Evolutionary conservation across 2,329 filamentous ascomycete species (phyloP), one percentile per base, ranked within the genome.

Genomic region (Pseudogymnoascus pannorum): DNA sequence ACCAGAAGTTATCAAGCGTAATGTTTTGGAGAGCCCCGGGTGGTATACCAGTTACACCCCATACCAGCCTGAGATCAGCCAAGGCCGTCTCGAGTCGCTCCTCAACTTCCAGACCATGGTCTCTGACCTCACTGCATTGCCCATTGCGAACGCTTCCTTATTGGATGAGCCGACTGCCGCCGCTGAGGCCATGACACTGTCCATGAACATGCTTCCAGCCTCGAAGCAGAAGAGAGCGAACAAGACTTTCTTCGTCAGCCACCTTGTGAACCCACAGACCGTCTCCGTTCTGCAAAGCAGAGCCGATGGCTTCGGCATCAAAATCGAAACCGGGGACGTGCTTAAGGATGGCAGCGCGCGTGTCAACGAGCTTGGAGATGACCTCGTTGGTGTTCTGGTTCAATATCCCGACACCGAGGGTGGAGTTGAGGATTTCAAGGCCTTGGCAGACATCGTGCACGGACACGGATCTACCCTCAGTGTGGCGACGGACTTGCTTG

Each of bases 21-120:
- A 97, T 72, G 82, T 97, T 4, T 78, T 97, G 62, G 92, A 97
- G 79, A 93, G 89, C 73, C 93, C 93, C 4, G 92, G 87, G 8
- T 97, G 93, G 93, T 97, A 97, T 75, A 97, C 93, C 40, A 96
- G 92, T 77, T 97, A 97, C 75, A 97, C 93, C 0, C 93, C 93
- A 14, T 97, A 97, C 76, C 93, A 97, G 77, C 89, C 93, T 2
- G 93, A 97, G 77, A 96, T 97, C 78, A 96, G 92, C 73, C 93
- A 97, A 77, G 93, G 93, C 35, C 87, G 93, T 61, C 77, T 97
- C 64, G 91, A 97, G 79, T 96, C 91, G 5, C 79, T 97, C 60
- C 79, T 97, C 65, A 97, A 97, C 79, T 97, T 92, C 78, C 93
- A 97, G 79, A 97, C 93, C 16, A 81, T 97, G 78, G 88, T 96